Conservation (phyloP, 257 asterid species). For the Solanum ossicruentum region DNA sequence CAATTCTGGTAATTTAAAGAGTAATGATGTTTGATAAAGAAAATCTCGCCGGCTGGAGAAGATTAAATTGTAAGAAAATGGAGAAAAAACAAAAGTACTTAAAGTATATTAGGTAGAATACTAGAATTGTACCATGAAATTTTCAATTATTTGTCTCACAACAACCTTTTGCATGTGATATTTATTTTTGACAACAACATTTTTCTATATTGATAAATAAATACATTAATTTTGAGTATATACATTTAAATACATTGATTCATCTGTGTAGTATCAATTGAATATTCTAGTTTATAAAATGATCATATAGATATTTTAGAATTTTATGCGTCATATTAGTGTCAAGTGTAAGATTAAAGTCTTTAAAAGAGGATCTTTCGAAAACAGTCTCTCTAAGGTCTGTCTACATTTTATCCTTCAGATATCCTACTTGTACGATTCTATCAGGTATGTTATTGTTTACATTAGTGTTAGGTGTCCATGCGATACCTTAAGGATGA, state of each 20-base stretch:
- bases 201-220: no score
- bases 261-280: no score
- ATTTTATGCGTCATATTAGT: neutral
- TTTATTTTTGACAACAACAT: neutral
- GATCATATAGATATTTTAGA: fast-evolving
- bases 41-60: neutral
- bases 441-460: no score
- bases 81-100: neutral
- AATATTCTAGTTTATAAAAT: no score
- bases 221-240: neutral
- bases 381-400: no score
- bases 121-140: neutral
- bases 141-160: neutral
- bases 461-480: fast-evolving
- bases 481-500: no score
- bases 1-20: neutral
- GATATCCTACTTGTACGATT: no score
- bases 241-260: fast-evolving
- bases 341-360: no score
- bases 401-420: no score
- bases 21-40: neutral
- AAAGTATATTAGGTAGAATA: no score
- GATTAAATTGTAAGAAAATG: neutral
- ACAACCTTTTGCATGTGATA: neutral
- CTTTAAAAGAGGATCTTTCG: no score